These are phyloP conservation scores for Chimonanthus salicifolius DNA, from an alignment of 164 flowering plant genomes.

Conservation along the genomic window DNA sequence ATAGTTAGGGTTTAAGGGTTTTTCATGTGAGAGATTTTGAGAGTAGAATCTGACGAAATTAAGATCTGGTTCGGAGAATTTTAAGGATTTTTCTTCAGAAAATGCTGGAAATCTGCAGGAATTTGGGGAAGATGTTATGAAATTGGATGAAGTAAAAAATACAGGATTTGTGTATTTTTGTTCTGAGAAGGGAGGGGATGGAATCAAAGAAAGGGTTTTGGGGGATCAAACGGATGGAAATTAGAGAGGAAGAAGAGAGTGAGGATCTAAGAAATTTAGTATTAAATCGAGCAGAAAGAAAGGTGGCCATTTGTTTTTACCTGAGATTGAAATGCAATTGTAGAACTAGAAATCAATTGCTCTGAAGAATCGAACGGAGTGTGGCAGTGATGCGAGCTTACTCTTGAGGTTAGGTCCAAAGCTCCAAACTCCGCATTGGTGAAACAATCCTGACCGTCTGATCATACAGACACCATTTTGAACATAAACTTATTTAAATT, in stretches of 20 bases:
- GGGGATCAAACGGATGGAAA: conserved; percentile 3
- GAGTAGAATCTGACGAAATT: not conserved
- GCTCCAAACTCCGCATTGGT: not conserved
- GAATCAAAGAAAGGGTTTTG: conserved; percentile 5
- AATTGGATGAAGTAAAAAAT: not conserved
- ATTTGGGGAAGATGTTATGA: not conserved
- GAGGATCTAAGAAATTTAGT: conserved; percentile 3
- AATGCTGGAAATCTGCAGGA: not conserved
- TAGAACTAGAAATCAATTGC: no score
- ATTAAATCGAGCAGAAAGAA: conserved; percentile 12
- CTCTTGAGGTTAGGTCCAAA: not conserved
- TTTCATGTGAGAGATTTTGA: not conserved
- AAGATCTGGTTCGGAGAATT: not conserved
- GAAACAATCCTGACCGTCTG: not conserved
- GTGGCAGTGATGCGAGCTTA: not conserved
- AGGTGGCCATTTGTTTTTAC: conserved; percentile 14
- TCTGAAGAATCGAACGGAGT: not conserved
- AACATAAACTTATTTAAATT: no score
- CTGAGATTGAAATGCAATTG: not conserved
- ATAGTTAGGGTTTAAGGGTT: not conserved
- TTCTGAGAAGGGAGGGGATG: not conserved
- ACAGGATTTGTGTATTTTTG: conserved; percentile 1
- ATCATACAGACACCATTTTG: no score
- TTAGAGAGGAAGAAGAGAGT: conserved; percentile 3
- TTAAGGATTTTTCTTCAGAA: not conserved